Percentiles rank a stretch among this genome's conserved stretches.
phyloP scores from a whole-genome alignment of 2,329 filamentous ascomycete species.

The Amphichorda felina region DNA sequence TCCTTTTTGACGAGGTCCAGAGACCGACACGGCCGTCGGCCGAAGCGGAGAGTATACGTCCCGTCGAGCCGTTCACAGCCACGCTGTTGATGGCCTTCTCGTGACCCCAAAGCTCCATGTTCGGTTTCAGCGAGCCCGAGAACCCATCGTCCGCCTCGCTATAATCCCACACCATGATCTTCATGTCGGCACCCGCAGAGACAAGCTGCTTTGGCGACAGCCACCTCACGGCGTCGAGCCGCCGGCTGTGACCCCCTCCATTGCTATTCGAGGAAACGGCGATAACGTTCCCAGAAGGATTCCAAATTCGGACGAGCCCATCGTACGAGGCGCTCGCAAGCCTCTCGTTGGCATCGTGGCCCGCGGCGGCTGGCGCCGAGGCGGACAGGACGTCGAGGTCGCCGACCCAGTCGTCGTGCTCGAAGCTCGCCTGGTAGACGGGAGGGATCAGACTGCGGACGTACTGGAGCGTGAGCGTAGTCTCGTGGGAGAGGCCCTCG shows the following conservation, averaged over 20 bases:
- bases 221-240: constrained; percentile 76
- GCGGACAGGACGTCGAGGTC: constrained; percentile 69
- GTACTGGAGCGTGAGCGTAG: constrained; percentile 81
- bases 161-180: constrained; percentile 85
- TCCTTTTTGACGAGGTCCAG: constrained; percentile 72
- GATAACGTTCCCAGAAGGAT: constrained; percentile 73
- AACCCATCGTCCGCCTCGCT: constrained; percentile 50
- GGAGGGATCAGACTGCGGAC: constrained; percentile 85
- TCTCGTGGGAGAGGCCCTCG: constrained; percentile 82
- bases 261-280: constrained; percentile 58
- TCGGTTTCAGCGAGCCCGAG: constrained; percentile 53
- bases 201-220: constrained; percentile 67
- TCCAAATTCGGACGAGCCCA: constrained; percentile 80
- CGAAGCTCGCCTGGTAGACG: constrained; percentile 78
- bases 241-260: constrained; percentile 62
- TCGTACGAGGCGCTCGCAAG: constrained; percentile 94
- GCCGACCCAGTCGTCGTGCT: constrained; percentile 97
- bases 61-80: constrained; percentile 60
- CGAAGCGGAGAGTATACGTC: constrained; percentile 74
- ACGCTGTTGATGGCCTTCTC: constrained; percentile 62
- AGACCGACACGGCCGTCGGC: constrained; percentile 76
- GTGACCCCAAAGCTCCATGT: constrained; percentile 77
- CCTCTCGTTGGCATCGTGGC: constrained; percentile 25
- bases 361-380: constrained; percentile 46
- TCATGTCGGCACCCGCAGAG: constrained; percentile 74